Conservation (phyloP, 2,329 filamentous ascomycete genomes). For the Drechslera avenae region DNA sequence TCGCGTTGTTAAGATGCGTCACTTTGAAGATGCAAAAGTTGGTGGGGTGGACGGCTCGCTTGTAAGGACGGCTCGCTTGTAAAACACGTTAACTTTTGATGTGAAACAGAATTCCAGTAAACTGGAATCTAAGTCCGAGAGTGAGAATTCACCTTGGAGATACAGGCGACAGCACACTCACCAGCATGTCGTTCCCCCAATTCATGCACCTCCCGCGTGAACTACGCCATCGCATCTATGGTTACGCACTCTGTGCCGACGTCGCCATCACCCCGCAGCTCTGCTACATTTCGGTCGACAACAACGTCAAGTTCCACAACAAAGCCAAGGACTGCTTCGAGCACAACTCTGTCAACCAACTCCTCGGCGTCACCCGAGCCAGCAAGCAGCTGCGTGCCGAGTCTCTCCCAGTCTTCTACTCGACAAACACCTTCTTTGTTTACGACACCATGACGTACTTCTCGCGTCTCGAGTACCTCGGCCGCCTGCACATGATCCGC, state of each 20-base stretch:
- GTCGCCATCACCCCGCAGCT: constrained; percentile 21
- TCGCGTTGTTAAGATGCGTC: no score
- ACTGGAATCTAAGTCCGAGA: no score
- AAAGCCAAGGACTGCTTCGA: no score
- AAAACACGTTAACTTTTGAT: no score
- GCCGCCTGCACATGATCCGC: constrained; percentile 28
- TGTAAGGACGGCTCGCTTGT: no score
- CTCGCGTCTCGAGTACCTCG: constrained; percentile 18
- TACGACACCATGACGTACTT: constrained; percentile 28
- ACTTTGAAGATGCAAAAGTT: no score
- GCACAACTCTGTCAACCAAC: constrained; percentile 12
- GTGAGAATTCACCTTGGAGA: no score
- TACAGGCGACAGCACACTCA: no score
- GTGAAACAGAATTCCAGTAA: no score
- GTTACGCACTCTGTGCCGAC: constrained; percentile 8
- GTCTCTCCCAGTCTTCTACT: constrained; percentile 27
- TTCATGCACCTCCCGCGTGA: constrained; percentile 25
- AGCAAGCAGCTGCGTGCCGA: constrained; percentile 25
- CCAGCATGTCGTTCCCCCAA: constrained; percentile 6
- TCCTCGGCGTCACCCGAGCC: constrained; percentile 16
- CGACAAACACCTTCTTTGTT: constrained; percentile 24
- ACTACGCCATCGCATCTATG: constrained; percentile 25
- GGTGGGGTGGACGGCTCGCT: no score
- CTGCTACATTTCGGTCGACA: constrained; percentile 10
- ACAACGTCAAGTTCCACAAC: constrained; percentile 25